Evolutionary conservation across 1,139 yeast genomes (phyloP).

Genomic region (Yamadazyma atlantica): DNA sequence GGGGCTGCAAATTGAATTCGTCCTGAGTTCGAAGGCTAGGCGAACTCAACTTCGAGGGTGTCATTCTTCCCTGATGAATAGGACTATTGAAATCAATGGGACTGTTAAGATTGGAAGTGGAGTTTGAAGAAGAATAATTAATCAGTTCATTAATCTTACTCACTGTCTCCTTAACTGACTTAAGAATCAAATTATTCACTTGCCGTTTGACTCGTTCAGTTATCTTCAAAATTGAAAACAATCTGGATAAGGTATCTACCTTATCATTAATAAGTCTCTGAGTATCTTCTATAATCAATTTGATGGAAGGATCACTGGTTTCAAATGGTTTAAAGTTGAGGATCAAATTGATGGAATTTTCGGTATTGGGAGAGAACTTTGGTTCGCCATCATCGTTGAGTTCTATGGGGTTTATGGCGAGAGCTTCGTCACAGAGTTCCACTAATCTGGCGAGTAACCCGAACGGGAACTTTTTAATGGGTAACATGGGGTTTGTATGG

Average conservation of each 20-base stretch:
- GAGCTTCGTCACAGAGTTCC: constrained; percentile 75
- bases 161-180: constrained; percentile 66
- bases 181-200: constrained; percentile 70
- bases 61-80: constrained; percentile 5
- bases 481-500: constrained; percentile 28
- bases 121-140: constrained; percentile 7
- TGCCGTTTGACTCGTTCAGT: constrained; percentile 81
- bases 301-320: constrained; percentile 65
- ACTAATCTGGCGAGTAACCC: constrained; percentile 62
- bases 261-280: constrained; percentile 61
- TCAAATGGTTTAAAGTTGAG: constrained; percentile 54
- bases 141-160: constrained; percentile 48
- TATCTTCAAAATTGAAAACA: constrained; percentile 75
- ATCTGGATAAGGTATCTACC: constrained; percentile 69
- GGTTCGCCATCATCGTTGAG: constrained; percentile 26
- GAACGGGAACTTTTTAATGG: constrained; percentile 55
- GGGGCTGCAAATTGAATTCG: not conserved
- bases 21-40: constrained; percentile 7
- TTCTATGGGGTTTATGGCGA: constrained; percentile 62
- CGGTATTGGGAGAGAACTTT: constrained; percentile 70
- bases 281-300: constrained; percentile 67
- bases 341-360: constrained; percentile 59
- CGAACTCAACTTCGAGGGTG: constrained; percentile 3
- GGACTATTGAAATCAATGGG: constrained; percentile 14
- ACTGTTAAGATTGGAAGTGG: constrained; percentile 11